Conservation (phyloP, 2,329 filamentous ascomycete species). For the Eutypella sp. region DNA sequence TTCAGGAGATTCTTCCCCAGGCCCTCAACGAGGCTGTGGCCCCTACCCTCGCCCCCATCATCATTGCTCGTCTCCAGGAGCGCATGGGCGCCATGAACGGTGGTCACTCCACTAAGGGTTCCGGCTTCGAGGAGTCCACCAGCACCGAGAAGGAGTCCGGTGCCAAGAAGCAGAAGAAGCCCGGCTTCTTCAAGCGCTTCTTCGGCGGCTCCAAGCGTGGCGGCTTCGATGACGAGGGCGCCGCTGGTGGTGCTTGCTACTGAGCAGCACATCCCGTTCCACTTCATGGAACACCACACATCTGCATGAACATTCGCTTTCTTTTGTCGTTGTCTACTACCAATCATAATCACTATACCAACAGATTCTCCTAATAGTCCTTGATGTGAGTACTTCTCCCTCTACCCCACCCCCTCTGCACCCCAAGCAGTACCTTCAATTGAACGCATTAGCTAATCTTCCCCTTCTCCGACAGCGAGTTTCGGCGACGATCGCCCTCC, state of each 20-base stretch:
- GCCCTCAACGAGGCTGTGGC: conserved; percentile 7
- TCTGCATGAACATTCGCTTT: too few relatives aligned
- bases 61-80: conserved; percentile 11
- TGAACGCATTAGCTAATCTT: too few relatives aligned
- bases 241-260: background rate
- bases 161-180: conserved; percentile 2
- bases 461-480: too few relatives aligned
- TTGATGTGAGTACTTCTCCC: too few relatives aligned
- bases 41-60: conserved; percentile 9
- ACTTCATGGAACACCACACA: too few relatives aligned
- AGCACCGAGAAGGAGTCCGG: background rate
- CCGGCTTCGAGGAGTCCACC: background rate
- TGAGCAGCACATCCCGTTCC: background rate
- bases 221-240: background rate
- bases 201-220: conserved; percentile 3
- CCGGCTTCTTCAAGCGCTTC: conserved; percentile 4
- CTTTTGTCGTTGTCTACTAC: too few relatives aligned
- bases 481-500: too few relatives aligned
- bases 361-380: too few relatives aligned
- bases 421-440: too few relatives aligned
- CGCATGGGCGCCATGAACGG: conserved; percentile 1
- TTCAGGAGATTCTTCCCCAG: conserved; percentile 11
- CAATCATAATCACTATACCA: too few relatives aligned
- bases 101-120: background rate
- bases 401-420: too few relatives aligned